Percentiles rank a stretch among this genome's conserved stretches.
phyloP scores from a whole-genome alignment of 2,329 filamentous ascomycete species.

The Ophiostoma ips region DNA sequence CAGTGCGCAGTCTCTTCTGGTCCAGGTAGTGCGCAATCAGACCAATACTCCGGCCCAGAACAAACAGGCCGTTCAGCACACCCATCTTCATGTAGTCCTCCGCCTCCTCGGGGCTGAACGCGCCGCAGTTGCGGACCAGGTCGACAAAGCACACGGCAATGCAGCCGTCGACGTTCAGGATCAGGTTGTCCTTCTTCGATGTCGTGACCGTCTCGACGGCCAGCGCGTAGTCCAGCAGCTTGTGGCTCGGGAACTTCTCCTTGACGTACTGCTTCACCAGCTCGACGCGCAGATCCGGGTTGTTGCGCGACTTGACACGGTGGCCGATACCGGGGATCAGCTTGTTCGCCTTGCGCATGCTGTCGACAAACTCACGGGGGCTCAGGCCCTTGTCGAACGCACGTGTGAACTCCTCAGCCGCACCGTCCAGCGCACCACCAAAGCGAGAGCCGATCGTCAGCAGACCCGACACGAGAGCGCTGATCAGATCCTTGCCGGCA shows the following conservation, averaged over 20 bases:
- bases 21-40: constrained; percentile 99
- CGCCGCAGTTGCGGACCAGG: constrained; percentile 91
- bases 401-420: constrained; percentile 95
- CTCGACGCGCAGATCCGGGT: constrained; percentile 98
- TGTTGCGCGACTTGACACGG: constrained; percentile 99
- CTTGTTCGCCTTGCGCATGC: constrained; percentile 99
- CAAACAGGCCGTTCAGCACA: constrained; percentile 98
- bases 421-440: constrained; percentile 94
- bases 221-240: constrained; percentile 96
- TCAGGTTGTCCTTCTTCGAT: constrained; percentile 99
- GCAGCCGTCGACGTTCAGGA: constrained; percentile 96
- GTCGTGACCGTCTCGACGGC: constrained; percentile 97
- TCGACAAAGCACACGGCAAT: constrained; percentile 99
- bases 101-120: constrained; percentile 89
- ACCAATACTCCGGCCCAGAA: constrained; percentile 92
- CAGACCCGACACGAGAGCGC: constrained; percentile 86
- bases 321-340: constrained; percentile 98
- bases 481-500: constrained; percentile 98
- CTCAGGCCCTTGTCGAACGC: constrained; percentile 96
- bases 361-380: constrained; percentile 97
- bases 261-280: constrained; percentile 98
- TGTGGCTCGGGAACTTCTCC: constrained; percentile 94
- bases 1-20: constrained; percentile 97
- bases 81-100: constrained; percentile 99
- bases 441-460: constrained; percentile 97